Base-by-base conservation (phyloP, 1,139 yeast species). In the Lodderomyces theae region DNA sequence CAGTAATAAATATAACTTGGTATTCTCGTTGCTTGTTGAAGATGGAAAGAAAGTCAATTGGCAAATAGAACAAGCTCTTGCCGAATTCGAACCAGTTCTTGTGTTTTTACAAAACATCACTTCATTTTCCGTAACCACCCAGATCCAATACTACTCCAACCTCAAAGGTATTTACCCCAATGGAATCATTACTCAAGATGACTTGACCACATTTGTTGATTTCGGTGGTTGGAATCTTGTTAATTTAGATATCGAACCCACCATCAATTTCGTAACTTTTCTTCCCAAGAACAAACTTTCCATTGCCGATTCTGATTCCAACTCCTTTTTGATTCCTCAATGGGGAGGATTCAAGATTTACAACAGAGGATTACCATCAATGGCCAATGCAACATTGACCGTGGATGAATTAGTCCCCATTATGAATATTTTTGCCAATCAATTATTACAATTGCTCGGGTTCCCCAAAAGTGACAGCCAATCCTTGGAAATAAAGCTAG, bases 311-410 rank as follows among this genome's bases (percentile, higher is more conserved):
- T 75, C 85, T 0, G 46, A 49, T 1, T 74, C 87, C 40, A 79
- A 84, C 53, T 80, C 92, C 34, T 90, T 86, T 56, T 61, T 86
- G 40, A 77, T 90, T 24, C 95, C 97, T 6, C 96, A 87, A 63
- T 90, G 96, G 95, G 97, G 97, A 17, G 84, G 85, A 3, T 72
- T 83, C 3, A 60, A 64, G 38, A 69, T 82, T 18, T 60, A 76
- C 42, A 79, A 82, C 52, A 66, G 73, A 33, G 58, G 64, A 4
- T 54, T 66, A 37, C 61, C 64, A 2, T 42, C 63, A 8, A 51
- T 60, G 19, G 45, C 51, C 19, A 58, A 63, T 39, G 36, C 50
- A 4, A 52, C 47, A 22, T 49, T 56, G 11, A 46, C 70, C 1
- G 62, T 65, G 24, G 60, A 59, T 0, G 84, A 79, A 37, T 64